Conservation (phyloP, 495 filamentous ascomycete species). For the Hypoxylon lienhwacheense region DNA sequence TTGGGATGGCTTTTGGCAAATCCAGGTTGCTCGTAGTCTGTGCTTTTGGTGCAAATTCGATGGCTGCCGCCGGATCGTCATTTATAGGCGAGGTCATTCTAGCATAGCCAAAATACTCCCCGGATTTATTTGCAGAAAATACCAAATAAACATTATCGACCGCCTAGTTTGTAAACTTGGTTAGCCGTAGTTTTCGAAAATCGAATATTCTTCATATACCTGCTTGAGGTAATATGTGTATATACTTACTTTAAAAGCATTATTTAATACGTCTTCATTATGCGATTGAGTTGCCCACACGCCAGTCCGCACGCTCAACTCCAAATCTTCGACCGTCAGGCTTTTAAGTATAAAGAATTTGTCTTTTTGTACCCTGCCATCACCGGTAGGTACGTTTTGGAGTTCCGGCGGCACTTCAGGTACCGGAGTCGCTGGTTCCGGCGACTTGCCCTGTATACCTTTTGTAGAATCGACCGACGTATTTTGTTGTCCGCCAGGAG, state of each 20-base stretch:
- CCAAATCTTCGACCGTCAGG: slow-evolving; percentile 90
- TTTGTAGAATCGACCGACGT: slow-evolving; percentile 19
- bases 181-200: slow-evolving; percentile 6
- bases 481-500: slow-evolving; percentile 32
- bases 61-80: slow-evolving; percentile 68
- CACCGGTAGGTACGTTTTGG: slow-evolving; percentile 13
- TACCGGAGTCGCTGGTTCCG: slow-evolving; percentile 19
- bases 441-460: slow-evolving; percentile 25
- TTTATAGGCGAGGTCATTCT: slow-evolving; percentile 86
- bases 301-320: slow-evolving; percentile 81
- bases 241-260: slow-evolving; percentile 74
- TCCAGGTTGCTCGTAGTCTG: slow-evolving; percentile 62
- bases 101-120: slow-evolving; percentile 96
- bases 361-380: slow-evolving; percentile 53
- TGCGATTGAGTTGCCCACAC: slow-evolving; percentile 96
- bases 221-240: background rate
- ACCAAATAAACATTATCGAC: slow-evolving; percentile 91
- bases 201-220: too few relatives aligned
- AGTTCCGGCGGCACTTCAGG: slow-evolving; percentile 20
- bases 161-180: slow-evolving; percentile 49
- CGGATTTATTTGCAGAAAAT: slow-evolving; percentile 97
- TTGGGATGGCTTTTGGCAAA: slow-evolving; percentile 73
- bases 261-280: slow-evolving; percentile 82
- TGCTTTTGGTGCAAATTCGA: slow-evolving; percentile 63
- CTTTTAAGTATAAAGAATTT: slow-evolving; percentile 95